These are phyloP conservation scores for Myxozyma mucilagina DNA, from an alignment of 805 yeast species.

Conservation along the genomic window DNA sequence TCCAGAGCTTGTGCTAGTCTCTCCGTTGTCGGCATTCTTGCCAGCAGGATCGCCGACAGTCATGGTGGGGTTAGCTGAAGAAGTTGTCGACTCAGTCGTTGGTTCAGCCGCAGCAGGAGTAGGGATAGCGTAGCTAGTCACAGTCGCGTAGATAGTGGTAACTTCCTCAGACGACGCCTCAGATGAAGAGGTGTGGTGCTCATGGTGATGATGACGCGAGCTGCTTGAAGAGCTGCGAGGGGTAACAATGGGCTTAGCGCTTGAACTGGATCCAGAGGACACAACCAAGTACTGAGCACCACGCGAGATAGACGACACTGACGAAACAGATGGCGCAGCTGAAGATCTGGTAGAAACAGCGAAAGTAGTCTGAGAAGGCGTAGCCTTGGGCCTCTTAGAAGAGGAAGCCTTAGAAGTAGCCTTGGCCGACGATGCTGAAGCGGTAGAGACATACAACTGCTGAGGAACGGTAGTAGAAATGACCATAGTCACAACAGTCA, in stretches of 20 bases:
- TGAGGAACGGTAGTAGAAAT: neutral
- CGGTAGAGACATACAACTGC: neutral
- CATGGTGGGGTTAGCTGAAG: neutral
- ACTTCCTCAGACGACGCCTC: neutral
- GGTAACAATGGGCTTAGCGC: neutral
- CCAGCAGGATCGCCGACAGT: neutral
- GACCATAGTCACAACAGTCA: neutral
- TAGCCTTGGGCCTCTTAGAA: neutral
- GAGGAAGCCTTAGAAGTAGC: neutral
- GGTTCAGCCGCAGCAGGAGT: neutral
- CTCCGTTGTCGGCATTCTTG: constrained; percentile 2
- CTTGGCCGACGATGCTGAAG: neutral
- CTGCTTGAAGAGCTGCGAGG: neutral
- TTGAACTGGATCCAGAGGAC: neutral
- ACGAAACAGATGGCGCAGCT: neutral
- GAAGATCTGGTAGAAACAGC: neutral
- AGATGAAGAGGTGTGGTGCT: neutral
- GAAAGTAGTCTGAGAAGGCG: neutral
- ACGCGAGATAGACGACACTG: constrained; percentile 6
- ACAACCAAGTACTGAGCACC: constrained; percentile 6
- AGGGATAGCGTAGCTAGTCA: neutral
- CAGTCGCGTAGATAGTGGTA: constrained; percentile 1
- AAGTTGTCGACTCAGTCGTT: neutral
- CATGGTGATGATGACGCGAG: constrained; percentile 10
- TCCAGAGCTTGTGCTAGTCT: constrained; percentile 3